phyloP scores from a whole-genome alignment of 1,284 basidiomycete species.

The Ganoderma lucidum region DNA sequence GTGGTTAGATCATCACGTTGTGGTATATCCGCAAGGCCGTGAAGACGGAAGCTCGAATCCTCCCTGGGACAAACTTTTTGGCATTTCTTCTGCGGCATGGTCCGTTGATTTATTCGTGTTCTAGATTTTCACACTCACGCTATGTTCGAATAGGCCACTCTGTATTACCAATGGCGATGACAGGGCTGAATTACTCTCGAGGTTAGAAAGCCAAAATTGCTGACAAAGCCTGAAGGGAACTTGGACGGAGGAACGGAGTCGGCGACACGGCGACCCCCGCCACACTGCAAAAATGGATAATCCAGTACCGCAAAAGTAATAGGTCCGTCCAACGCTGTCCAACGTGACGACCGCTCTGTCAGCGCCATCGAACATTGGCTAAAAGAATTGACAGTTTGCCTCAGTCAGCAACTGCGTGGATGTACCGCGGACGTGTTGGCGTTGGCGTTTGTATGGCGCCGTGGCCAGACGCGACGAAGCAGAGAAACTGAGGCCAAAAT shows the following conservation, averaged over 20 bases:
- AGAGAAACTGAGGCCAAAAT: background rate
- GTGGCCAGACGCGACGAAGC: background rate
- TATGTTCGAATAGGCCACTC: background rate
- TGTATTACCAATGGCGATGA: background rate
- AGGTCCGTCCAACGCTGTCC: background rate
- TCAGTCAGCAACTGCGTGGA: slow-evolving; percentile 4
- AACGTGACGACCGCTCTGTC: background rate
- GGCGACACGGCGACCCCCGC: background rate
- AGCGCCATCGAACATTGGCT: slow-evolving; percentile 2
- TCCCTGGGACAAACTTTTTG: slow-evolving; percentile 23
- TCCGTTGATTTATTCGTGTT: background rate
- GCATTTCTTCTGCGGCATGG: background rate
- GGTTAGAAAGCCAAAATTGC: slow-evolving; percentile 1
- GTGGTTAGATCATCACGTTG: slow-evolving; percentile 30
- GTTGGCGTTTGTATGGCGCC: background rate
- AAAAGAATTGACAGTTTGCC: slow-evolving; percentile 4
- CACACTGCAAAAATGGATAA: background rate
- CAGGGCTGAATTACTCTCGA: background rate
- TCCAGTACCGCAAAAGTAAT: background rate
- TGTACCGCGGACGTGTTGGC: background rate
- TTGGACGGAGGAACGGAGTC: background rate
- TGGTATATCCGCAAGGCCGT: slow-evolving; percentile 13
- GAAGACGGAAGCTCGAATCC: slow-evolving; percentile 30
- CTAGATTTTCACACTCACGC: background rate
- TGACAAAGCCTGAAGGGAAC: slow-evolving; percentile 2